Base-by-base conservation (phyloP, 2,329 filamentous ascomycete species). In the Aspergillus flavus region DNA sequence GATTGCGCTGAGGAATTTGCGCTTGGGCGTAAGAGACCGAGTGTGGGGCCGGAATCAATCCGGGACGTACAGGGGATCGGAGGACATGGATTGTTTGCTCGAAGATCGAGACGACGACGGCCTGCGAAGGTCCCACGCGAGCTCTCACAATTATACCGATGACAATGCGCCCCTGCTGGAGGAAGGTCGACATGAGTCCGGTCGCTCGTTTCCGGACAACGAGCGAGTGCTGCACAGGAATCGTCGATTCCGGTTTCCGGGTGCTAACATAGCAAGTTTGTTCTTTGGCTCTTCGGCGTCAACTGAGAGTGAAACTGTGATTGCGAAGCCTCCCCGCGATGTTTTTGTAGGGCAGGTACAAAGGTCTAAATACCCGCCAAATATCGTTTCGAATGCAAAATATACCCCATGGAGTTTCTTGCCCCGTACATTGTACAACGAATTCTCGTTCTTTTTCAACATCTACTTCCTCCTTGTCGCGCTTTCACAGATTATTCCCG, bases 381-480 rank as follows among this genome's bases (percentile, higher is more conserved):
- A 99, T 78, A 86, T 93, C 61, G 87, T 99, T 56, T 98, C 94
- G 41, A 98, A 99, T 76, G 94, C 95, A 61, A 99, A 98, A 84
- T 99, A 99, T 78, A 98, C 94, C 34, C 89, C 94, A 1, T 90
- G 94, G 82, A 97, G 91, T 58, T 99, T 99, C 78, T 85, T 99
- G 16, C 96, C 96, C 2, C 85, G 94, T 58, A 99, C 95, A 0
- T 83, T 99, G 26, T 99, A 97, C 80, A 98, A 98, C 80, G 95
- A 99, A 76, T 99, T 99, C 77, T 97, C 94, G 64, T 99, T 98
- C 83, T 99, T 99, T 81, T 97, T 99, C 85, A 99, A 99, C 85
- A 92, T 98, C 84, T 99, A 99, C 77, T 99, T 99, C 77, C 84
- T 99, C 61, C 88, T 98, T 30, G 95, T 99, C 57, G 96, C 95